A percentile compares a stretch with the other conserved stretches of the same genome.
Evolutionary conservation across 2,329 filamentous ascomycete genomes (phyloP).

Genomic region (Penicillium sp.): DNA sequence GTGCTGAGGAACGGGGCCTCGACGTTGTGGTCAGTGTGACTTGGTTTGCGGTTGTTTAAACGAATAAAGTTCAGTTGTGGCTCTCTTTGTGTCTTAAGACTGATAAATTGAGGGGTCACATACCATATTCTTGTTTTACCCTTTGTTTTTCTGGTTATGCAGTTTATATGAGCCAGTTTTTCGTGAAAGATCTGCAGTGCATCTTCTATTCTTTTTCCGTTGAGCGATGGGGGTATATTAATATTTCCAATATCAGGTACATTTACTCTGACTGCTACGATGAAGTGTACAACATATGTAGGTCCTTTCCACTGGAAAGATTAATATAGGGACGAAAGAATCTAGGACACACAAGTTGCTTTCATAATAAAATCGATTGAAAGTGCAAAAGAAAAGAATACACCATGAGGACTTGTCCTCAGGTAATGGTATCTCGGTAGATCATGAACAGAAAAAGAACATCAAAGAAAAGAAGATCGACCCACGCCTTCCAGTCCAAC

Average conservation of each 20-base stretch:
- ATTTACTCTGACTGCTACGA: neutral
- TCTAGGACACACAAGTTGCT: neutral
- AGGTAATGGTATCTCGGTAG: neutral
- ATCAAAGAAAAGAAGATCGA: neutral
- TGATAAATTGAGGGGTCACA: neutral
- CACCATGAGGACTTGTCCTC: neutral
- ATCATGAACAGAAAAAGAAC: neutral
- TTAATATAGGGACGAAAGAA: neutral
- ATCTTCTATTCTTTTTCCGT: neutral
- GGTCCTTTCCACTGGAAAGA: neutral
- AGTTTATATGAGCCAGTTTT: neutral
- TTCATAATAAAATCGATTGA: neutral
- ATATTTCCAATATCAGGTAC: neutral
- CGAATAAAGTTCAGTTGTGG: neutral
- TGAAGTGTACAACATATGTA: neutral
- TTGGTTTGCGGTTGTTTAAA: conserved; percentile 38
- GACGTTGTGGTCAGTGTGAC: conserved; percentile 52
- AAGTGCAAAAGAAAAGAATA: neutral
- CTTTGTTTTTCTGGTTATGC: neutral
- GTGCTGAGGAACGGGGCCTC: conserved; percentile 47
- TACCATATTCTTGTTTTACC: neutral
- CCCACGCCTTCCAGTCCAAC: neutral
- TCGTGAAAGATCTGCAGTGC: neutral
- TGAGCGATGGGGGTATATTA: neutral
- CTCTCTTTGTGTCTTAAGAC: neutral